phyloP scores from a whole-genome alignment of 2,329 filamentous ascomycete genomes.

The Xylariaceae sp. region DNA sequence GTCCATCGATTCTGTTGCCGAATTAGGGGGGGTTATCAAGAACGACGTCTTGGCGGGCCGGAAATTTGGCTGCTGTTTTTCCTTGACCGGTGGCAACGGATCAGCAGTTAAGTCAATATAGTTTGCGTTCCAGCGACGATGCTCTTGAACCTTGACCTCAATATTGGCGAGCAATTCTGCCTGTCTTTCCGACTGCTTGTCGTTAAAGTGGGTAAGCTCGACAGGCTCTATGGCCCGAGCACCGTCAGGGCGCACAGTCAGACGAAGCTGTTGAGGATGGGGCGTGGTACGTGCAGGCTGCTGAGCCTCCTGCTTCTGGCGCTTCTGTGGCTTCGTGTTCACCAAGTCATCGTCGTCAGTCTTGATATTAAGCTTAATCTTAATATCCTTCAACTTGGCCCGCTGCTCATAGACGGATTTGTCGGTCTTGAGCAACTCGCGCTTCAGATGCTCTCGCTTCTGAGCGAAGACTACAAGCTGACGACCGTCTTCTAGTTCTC shows the following conservation, averaged over 20 bases:
- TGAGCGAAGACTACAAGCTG: constrained; percentile 72
- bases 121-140: constrained; percentile 85
- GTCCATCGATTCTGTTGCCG: constrained; percentile 52
- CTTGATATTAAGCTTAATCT: constrained; percentile 83
- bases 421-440: constrained; percentile 70
- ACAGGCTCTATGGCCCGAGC: constrained; percentile 63
- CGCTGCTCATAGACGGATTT: constrained; percentile 78
- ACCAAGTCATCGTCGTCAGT: constrained; percentile 87
- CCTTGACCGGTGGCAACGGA: constrained; percentile 73
- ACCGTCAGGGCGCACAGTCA: constrained; percentile 64
- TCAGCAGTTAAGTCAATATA: constrained; percentile 83
- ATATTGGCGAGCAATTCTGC: constrained; percentile 77
- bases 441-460: constrained; percentile 73
- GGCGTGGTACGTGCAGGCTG: constrained; percentile 56
- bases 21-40: constrained; percentile 59
- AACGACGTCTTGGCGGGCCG: constrained; percentile 68
- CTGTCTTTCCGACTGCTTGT: constrained; percentile 74
- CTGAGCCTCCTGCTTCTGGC: constrained; percentile 50
- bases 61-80: constrained; percentile 60
- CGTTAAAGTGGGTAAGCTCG: constrained; percentile 71
- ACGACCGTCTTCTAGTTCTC: constrained; percentile 84
- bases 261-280: constrained; percentile 57
- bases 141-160: constrained; percentile 79
- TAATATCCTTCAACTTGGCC: constrained; percentile 76
- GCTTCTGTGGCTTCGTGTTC: constrained; percentile 81